Base-by-base conservation (phyloP, 805 yeast species). In the Pichia sporocuriosa region DNA sequence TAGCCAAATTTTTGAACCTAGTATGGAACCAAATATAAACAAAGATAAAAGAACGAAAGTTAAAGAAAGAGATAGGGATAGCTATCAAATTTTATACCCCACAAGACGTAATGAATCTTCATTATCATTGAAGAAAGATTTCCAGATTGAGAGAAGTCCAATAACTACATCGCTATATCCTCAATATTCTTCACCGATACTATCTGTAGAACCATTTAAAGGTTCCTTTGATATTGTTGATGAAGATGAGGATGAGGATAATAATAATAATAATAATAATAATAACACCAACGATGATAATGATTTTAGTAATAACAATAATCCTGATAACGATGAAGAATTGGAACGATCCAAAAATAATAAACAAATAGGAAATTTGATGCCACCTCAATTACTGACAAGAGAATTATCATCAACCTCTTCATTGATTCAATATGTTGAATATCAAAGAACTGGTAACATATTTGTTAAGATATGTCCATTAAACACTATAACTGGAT, bases 401-500 rank as follows among this genome's bases (percentile, higher is more conserved):
- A 24, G 34, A 12, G 29, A 35, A 8, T 15, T 10, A 4, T 27
- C 42, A 12, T 24, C 37, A 10, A 19, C 46, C 1, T 23, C 42
- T 7, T 9, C 35, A 2, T 24, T 39, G 6, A 43, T 39, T 21
- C 40, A 37, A n/a, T 39, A 26, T 11, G 42, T 43, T 27, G 46
- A 43, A 27, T 43, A 31, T 29, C 39, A 43, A 12, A 26, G 26
- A 29, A 31, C 31, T 40, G 21, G 43, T 37, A 25, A 27, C 32
- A 16, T 45, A 25, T 22, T 38, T 47, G 22, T 24, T n/a, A 48
- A 47, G 28, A 13, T 48, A 4, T 26, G 42, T 13, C 51, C 49
- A 11, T 21, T 40, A 27, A 43, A 45, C 37, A 32, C 42, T 1
- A 33, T 21, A 4, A 40, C 37, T 1, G 49, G 45, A 26, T 15